A percentile compares a stretch with the other conserved stretches of the same genome.
phyloP scores from a whole-genome alignment of 1,284 basidiomycete species.

The Irpex sp. region DNA sequence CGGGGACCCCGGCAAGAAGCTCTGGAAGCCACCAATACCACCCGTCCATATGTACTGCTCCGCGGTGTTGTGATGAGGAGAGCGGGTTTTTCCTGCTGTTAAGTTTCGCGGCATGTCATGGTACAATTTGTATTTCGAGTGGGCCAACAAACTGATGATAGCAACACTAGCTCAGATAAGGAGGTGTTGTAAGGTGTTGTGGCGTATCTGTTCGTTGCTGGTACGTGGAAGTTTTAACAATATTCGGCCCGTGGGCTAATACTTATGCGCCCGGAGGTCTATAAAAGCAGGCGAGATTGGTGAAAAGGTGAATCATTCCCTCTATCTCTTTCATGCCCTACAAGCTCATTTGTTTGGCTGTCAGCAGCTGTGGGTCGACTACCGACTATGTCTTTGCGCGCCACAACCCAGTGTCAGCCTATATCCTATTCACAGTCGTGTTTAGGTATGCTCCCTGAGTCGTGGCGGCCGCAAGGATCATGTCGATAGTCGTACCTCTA shows the following conservation, averaged over 20 bases:
- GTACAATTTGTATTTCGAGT: neutral
- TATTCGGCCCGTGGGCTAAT: neutral
- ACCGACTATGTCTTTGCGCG: slow-evolving; percentile 3
- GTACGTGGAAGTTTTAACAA: neutral
- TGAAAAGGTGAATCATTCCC: neutral
- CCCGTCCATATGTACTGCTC: neutral
- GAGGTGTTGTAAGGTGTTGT: neutral
- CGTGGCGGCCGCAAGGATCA: slow-evolving; percentile 14
- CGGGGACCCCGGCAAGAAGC: neutral
- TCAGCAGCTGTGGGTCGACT: neutral
- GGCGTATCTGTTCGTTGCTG: neutral
- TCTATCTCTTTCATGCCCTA: neutral
- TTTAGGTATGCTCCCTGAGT: slow-evolving; percentile 4
- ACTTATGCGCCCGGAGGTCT: neutral
- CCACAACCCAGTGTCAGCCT: slow-evolving; percentile 4
- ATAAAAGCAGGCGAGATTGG: neutral
- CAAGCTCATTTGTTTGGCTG: too few species aligned
- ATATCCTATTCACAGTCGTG: slow-evolving; percentile 8
- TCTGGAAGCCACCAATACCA: neutral
- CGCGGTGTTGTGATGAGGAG: neutral
- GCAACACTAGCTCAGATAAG: neutral
- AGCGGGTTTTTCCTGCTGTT: neutral
- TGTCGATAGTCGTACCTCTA: slow-evolving; percentile 2
- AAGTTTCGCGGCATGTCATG: neutral
- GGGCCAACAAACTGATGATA: neutral